These are phyloP conservation scores for Aurantiochytrium sp. DNA, from an alignment of 108 stramenopile species.

Conservation along the genomic window DNA sequence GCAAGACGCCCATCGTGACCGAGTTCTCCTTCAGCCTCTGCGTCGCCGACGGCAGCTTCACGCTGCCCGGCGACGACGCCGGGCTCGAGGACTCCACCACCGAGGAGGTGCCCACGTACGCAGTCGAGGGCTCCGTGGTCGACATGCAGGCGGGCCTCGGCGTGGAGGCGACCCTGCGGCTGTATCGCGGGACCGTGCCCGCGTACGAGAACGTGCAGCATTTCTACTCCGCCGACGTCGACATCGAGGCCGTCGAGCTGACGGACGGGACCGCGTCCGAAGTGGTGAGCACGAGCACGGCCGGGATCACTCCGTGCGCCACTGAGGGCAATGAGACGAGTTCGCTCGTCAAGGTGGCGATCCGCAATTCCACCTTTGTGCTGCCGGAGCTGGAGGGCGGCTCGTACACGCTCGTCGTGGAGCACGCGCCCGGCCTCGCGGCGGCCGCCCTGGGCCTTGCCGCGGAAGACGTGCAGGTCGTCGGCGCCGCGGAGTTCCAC, in stretches of 20 bases:
- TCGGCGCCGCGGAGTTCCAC: not conserved
- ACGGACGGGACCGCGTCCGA: not conserved
- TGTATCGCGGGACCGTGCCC: conserved; percentile 16
- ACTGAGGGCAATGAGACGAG: not conserved
- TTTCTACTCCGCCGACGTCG: not conserved
- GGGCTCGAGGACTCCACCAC: not conserved
- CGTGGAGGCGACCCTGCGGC: not conserved
- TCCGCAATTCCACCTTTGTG: not conserved
- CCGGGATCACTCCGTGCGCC: not conserved
- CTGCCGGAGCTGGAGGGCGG: not conserved
- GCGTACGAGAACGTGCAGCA: not conserved
- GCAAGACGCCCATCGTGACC: not conserved
- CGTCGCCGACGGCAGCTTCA: not conserved
- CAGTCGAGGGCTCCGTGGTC: not conserved
- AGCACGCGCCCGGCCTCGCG: not conserved
- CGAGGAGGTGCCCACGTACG: not conserved
- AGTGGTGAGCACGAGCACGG: not conserved
- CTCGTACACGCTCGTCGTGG: not conserved
- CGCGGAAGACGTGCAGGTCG: not conserved
- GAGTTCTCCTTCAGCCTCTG: conserved; percentile 17
- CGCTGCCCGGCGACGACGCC: not conserved
- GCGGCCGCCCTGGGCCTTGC: not conserved
- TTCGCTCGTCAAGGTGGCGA: not conserved
- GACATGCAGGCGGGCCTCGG: not conserved
- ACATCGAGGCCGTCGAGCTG: not conserved